Evolutionary conservation across 345 rosid genomes (phyloP).

Genomic region (Citrus glauca): DNA sequence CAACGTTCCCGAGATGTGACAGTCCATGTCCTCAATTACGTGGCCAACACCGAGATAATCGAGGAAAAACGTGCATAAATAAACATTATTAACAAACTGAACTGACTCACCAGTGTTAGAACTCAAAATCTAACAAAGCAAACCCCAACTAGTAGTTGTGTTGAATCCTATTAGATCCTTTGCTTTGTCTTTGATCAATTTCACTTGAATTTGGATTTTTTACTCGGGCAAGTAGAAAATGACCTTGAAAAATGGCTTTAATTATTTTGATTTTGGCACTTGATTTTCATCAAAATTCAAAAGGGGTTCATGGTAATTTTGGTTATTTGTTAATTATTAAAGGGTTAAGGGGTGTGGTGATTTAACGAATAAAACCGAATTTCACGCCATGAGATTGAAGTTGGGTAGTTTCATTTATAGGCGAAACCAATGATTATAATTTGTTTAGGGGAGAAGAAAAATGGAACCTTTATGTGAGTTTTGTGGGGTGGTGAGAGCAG

Average conservation of each 20-base stretch:
- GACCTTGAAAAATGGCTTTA: neutral
- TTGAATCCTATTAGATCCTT: neutral
- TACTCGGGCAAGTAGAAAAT: neutral
- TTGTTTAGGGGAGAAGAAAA: neutral
- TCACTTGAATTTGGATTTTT: neutral
- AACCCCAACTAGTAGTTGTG: neutral
- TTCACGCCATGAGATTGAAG: conserved; percentile 3
- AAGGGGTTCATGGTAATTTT: neutral
- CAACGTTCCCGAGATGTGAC: neutral
- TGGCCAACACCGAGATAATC: conserved; percentile 13
- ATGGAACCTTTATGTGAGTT: conserved; percentile 61
- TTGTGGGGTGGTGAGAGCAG: conserved; percentile 46
- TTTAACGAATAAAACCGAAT: conserved; percentile 9
- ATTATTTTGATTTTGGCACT: neutral
- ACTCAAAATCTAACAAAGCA: neutral
- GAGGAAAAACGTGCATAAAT: conserved; percentile 21
- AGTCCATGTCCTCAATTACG: conserved; percentile 4
- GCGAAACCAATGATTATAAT: neutral
- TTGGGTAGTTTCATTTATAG: neutral
- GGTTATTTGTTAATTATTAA: neutral
- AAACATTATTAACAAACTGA: neutral
- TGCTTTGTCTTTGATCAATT: neutral
- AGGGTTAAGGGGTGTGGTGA: neutral
- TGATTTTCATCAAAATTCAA: neutral
- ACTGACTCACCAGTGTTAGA: neutral